Evolutionary conservation across 176 grass and related monocot genomes (phyloP).

Genomic region (Oryza glumipatula): DNA sequence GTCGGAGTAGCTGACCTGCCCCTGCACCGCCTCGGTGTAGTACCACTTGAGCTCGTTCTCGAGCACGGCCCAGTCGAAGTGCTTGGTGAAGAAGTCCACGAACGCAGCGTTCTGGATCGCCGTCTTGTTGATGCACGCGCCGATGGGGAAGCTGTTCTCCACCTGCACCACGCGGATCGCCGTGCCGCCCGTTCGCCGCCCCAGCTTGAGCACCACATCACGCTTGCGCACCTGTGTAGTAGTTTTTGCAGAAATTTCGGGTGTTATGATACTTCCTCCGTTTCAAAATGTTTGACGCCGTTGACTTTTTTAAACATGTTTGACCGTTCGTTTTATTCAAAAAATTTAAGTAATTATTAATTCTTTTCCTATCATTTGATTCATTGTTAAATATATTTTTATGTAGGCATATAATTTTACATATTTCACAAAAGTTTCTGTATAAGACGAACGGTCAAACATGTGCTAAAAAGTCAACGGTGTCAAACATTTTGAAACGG

Average conservation of each 20-base stretch:
- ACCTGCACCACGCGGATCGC: constrained; percentile 56
- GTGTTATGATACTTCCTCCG: too few species aligned
- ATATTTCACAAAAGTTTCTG: too few species aligned
- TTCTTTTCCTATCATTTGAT: too few species aligned
- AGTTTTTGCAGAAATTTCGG: background rate
- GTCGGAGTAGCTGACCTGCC: constrained; percentile 59
- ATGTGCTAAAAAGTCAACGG: too few species aligned
- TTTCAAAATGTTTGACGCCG: too few species aligned
- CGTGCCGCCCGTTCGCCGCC: constrained; percentile 6
- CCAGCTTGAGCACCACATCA: constrained; percentile 62
- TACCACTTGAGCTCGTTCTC: constrained; percentile 96
- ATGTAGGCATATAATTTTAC: too few species aligned
- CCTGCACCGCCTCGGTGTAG: constrained; percentile 58
- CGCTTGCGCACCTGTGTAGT: constrained; percentile 64
- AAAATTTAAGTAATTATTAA: too few species aligned
- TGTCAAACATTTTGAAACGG: too few species aligned
- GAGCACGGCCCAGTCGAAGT: constrained; percentile 77
- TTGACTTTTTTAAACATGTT: too few species aligned
- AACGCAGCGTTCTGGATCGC: constrained; percentile 61
- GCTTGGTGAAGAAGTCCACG: constrained; percentile 64
- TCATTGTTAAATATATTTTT: too few species aligned
- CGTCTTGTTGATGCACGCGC: constrained; percentile 52
- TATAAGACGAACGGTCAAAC: too few species aligned
- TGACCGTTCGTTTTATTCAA: too few species aligned
- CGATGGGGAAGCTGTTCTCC: constrained; percentile 72